A percentile compares a stretch with the other conserved stretches of the same genome.
Evolutionary conservation across 2,329 filamentous ascomycete genomes (phyloP).

Genomic region (Mycocentrospora acerina): DNA sequence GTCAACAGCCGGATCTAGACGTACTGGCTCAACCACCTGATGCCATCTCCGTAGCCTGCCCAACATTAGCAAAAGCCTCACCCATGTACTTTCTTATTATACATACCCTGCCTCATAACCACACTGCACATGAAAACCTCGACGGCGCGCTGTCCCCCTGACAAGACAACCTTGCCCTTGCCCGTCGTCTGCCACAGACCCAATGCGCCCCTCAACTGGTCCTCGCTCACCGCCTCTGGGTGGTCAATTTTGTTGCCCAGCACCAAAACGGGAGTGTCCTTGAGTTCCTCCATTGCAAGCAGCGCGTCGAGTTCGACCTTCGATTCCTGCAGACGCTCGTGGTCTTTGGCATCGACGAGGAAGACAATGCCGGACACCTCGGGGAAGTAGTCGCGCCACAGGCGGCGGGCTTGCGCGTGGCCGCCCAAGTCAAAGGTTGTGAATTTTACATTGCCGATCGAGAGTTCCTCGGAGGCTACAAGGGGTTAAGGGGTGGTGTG

Average conservation of each 20-base stretch:
- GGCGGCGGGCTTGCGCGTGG: slow-evolving; percentile 38
- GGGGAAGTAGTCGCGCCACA: slow-evolving; percentile 42
- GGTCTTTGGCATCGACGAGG: slow-evolving; percentile 94
- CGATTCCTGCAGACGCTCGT: slow-evolving; percentile 88
- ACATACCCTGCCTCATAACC: slow-evolving; percentile 80
- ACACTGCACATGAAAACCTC: slow-evolving; percentile 98
- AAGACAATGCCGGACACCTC: slow-evolving; percentile 76
- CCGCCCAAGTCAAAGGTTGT: slow-evolving; percentile 75
- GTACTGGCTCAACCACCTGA: slow-evolving; percentile 44
- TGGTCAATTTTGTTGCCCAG: slow-evolving; percentile 99
- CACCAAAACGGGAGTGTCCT: slow-evolving; percentile 92
- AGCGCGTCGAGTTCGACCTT: slow-evolving; percentile 94
- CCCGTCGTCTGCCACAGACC: slow-evolving; percentile 73
- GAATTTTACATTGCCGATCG: slow-evolving; percentile 66
- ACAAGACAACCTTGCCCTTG: slow-evolving; percentile 35
- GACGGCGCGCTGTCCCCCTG: slow-evolving; percentile 53
- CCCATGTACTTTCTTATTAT: too few relatives aligned
- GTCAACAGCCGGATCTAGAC: slow-evolving; percentile 25
- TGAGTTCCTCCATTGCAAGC: slow-evolving; percentile 90
- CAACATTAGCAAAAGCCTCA: slow-evolving; percentile 2
- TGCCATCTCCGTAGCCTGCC: slow-evolving; percentile 38
- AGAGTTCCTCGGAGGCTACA: slow-evolving; percentile 64
- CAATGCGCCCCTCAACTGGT: slow-evolving; percentile 86
- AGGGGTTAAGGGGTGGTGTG: slow-evolving; percentile 1
- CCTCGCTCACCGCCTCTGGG: slow-evolving; percentile 89